These are phyloP conservation scores for Chlorella sp. DNA, from an alignment of 139 green algal genomes.

Conservation along the genomic window DNA sequence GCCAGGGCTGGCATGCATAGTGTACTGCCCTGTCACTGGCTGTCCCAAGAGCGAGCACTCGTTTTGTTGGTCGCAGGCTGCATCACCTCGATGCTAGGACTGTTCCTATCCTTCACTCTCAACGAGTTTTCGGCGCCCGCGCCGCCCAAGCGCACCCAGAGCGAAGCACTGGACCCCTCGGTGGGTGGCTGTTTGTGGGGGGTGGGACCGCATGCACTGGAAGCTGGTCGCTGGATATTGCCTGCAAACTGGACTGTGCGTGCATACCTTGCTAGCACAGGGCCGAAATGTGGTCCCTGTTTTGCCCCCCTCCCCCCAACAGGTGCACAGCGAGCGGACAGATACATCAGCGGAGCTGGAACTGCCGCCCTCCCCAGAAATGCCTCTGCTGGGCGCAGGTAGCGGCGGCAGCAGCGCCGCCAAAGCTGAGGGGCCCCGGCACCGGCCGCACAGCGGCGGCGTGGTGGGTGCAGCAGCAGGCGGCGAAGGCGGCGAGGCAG, in stretches of 20 bases:
- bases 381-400: not conserved
- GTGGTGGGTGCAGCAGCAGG: not conserved
- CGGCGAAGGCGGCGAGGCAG: not conserved
- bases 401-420: constrained; percentile 3
- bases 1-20: no score
- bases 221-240: no score
- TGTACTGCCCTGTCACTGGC: no score
- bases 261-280: no score
- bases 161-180: constrained; percentile 9
- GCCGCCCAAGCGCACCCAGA: constrained; percentile 35
- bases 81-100: constrained; percentile 31
- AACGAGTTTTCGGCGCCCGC: not conserved
- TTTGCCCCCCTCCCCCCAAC: not conserved
- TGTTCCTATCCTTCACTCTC: constrained; percentile 20
- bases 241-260: no score
- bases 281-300: no score
- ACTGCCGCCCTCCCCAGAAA: constrained; percentile 13
- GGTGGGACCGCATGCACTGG: no score
- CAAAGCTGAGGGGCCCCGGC: not conserved
- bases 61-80: no score
- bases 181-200: no score
- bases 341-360: constrained; percentile 5
- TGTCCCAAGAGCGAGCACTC: no score
- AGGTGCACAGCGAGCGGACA: constrained; percentile 23
- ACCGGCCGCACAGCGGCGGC: not conserved